phyloP scores from a whole-genome alignment of 495 filamentous ascomycete species.

The Penicillium cataractarum region DNA sequence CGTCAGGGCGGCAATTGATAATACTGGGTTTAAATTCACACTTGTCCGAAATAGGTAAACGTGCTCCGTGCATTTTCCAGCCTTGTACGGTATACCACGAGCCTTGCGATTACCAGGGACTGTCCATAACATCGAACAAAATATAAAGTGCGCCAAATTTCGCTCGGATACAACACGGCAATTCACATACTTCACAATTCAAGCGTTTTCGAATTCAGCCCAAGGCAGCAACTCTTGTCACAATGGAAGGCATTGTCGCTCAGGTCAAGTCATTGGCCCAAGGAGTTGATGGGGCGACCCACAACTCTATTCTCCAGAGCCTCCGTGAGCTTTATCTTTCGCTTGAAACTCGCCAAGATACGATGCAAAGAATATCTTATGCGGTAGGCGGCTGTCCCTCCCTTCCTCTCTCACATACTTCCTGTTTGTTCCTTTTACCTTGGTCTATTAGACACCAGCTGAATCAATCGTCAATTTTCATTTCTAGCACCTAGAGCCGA shows the following conservation, averaged over 20 bases:
- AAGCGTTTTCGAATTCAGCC: too few relatives aligned
- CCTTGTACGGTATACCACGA: too few relatives aligned
- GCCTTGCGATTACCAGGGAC: too few relatives aligned
- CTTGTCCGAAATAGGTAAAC: too few relatives aligned
- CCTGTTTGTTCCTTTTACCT: background rate
- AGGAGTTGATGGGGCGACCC: slow-evolving; percentile 3
- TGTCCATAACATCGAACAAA: too few relatives aligned
- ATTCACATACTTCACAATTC: too few relatives aligned
- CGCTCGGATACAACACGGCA: too few relatives aligned
- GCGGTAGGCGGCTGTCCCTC: background rate
- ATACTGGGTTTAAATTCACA: too few relatives aligned
- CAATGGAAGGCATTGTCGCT: slow-evolving; percentile 13
- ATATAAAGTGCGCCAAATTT: too few relatives aligned
- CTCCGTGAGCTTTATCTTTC: slow-evolving; percentile 12
- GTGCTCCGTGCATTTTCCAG: too few relatives aligned
- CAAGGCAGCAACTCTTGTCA: too few relatives aligned
- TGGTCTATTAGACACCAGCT: background rate
- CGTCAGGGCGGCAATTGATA: too few relatives aligned
- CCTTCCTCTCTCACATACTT: background rate
- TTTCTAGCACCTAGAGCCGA: slow-evolving; percentile 22
- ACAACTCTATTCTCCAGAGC: background rate
- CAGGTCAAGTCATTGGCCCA: slow-evolving; percentile 14
- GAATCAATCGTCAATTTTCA: background rate
- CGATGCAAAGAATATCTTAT: slow-evolving; percentile 14
- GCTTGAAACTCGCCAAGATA: slow-evolving; percentile 11